These are phyloP conservation scores for Globisporangium mamillatum DNA, from an alignment of 352 stramenopile species.

Conservation along the genomic window DNA sequence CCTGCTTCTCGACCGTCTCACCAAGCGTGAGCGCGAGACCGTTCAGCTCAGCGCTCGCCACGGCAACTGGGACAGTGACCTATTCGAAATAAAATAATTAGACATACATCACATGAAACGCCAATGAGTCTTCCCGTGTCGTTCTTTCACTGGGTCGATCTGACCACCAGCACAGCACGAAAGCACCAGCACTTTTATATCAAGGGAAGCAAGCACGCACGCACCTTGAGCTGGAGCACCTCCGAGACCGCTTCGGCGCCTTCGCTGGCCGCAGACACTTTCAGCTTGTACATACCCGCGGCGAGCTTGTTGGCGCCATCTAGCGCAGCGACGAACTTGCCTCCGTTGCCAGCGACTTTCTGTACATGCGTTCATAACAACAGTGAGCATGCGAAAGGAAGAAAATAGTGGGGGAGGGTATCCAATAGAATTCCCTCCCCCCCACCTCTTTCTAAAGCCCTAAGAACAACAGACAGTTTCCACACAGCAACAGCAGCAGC, in stretches of 20 bases:
- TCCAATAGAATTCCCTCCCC: neutral
- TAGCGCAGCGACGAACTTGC: slow-evolving; percentile 52
- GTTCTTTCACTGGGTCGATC: slow-evolving; percentile 4
- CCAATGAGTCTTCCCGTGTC: neutral
- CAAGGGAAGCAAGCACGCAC: neutral
- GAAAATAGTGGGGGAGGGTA: neutral
- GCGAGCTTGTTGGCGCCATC: slow-evolving; percentile 39
- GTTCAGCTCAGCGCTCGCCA: slow-evolving; percentile 55
- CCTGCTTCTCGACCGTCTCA: slow-evolving; percentile 49
- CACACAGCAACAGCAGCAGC: neutral
- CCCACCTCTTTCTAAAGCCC: neutral
- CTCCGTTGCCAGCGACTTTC: slow-evolving; percentile 63
- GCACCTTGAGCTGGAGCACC: slow-evolving; percentile 61
- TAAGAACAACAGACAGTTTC: neutral
- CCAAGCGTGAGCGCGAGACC: slow-evolving; percentile 41
- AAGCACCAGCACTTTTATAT: neutral
- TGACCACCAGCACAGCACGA: neutral
- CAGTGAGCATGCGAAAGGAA: neutral
- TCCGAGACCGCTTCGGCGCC: slow-evolving; percentile 45
- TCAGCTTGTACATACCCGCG: slow-evolving; percentile 81
- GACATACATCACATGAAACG: neutral
- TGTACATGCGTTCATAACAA: slow-evolving; percentile 12
- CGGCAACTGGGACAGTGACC: slow-evolving; percentile 63
- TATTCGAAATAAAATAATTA: slow-evolving; percentile 7
- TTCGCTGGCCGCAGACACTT: slow-evolving; percentile 46